Percentiles rank a stretch among this genome's conserved stretches.
phyloP scores from a whole-genome alignment of 352 stramenopile species.

The Phytophthora citrophthora region DNA sequence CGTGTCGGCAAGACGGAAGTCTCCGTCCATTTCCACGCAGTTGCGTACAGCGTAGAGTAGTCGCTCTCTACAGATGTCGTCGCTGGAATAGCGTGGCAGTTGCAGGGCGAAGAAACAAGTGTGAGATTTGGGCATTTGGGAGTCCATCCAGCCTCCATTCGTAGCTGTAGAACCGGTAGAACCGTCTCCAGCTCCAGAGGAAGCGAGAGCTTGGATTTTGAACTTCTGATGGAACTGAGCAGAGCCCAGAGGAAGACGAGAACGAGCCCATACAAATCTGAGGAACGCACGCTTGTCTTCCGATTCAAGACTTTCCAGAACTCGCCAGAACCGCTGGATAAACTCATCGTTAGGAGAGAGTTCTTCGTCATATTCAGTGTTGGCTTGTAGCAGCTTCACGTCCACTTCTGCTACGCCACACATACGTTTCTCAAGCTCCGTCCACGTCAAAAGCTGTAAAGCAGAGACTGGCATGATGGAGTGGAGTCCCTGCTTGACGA shows the following conservation, averaged over 20 bases:
- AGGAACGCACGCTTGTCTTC: constrained; percentile 80
- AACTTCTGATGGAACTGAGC: constrained; percentile 87
- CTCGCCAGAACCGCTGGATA: constrained; percentile 82
- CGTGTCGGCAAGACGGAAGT: constrained; percentile 85
- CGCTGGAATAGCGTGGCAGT: constrained; percentile 78
- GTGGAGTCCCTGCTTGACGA: constrained; percentile 78
- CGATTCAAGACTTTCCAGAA: constrained; percentile 62
- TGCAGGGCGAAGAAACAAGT: constrained; percentile 90
- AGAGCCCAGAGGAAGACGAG: constrained; percentile 60
- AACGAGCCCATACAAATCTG: constrained; percentile 85
- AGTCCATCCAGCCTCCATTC: constrained; percentile 44
- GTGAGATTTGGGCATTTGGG: constrained; percentile 85
- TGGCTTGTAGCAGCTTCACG: constrained; percentile 67
- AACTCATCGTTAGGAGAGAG: constrained; percentile 65
- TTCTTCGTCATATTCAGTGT: constrained; percentile 89
- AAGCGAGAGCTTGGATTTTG: constrained; percentile 79
- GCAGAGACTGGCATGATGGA: constrained; percentile 77
- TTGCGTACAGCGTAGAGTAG: constrained; percentile 88
- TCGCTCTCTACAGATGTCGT: constrained; percentile 71
- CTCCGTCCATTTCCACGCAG: constrained; percentile 90
- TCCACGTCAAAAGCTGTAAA: constrained; percentile 63
- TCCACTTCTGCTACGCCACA: constrained; percentile 80
- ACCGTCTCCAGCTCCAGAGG: constrained; percentile 16
- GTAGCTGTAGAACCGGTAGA: constrained; percentile 1
- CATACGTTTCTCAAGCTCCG: constrained; percentile 75